Base-by-base conservation (phyloP, 2,329 filamentous ascomycete genomes). In the Albophoma yamanashiensis region DNA sequence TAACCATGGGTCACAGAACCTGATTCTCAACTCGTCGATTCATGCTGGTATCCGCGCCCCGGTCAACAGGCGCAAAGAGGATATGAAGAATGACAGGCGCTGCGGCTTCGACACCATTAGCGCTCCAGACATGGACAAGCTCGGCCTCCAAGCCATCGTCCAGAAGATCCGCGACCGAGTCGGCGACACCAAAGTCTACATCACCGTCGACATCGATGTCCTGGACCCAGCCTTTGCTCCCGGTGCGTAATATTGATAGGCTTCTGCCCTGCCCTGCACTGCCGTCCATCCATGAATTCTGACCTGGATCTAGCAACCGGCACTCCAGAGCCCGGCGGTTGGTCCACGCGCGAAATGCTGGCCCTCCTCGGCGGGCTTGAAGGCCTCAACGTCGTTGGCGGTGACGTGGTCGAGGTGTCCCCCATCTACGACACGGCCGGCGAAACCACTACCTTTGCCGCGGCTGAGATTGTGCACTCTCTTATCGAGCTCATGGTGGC, bases 261-360 rank as follows among this genome's bases (percentile, higher is more conserved):
- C 39, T 40, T 20, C 20, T 43, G 31, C n/a, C 22, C 14, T 25
- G 22, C 27, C 3, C 3, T 42, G 22, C 27, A 2, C 3, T 42
- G 17, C 11, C 36, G 36, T 8, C 4, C 17, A 25, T 43, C 20
- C 17, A 5, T 56, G 34, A 43, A 11, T 36, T n/a, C 50, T 53
- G 11, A 53, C 50, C 31, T 17, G 50, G 17, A 25, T 34, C 39
- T 88, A 3, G 89, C 86, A 1, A 93, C 90, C 0, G 91, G 91
- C 0, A 94, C 91, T 0, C 91, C 91, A 0, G 91, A 94, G 75
- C 87, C 89, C 0, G 90, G 91, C 61, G 91, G 91, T 31, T 95
- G 91, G 91, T 92, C 89, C 3, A 92, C 88, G 25, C 79, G 91
- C 53, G 91, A 95, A 75, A 76, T 95, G 64, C 91, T 94, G 62